phyloP scores from a whole-genome alignment of 805 yeast genomes.

The Yamadazyma nakazawae region DNA sequence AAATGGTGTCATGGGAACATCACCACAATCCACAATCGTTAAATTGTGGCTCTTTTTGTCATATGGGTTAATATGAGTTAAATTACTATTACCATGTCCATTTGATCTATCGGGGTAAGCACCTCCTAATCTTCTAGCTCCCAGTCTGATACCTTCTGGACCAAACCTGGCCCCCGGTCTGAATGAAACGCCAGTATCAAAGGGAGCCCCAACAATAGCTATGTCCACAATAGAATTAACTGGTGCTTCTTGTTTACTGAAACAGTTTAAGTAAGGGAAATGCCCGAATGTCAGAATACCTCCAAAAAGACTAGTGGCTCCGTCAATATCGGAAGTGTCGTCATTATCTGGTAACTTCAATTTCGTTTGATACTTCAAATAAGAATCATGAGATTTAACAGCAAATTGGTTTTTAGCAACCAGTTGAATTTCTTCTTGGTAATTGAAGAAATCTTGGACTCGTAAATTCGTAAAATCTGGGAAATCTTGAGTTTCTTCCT shows the following conservation, averaged over 20 bases:
- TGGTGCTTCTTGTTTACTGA: conserved; percentile 13
- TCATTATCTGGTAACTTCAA: conserved; percentile 32
- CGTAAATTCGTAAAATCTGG: neutral
- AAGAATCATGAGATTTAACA: conserved; percentile 12
- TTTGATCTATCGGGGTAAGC: conserved; percentile 27
- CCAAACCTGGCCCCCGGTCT: conserved; percentile 61
- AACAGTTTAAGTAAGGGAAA: conserved; percentile 45
- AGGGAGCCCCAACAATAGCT: conserved; percentile 59
- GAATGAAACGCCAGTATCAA: conserved; percentile 54
- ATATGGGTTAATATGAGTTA: conserved; percentile 51
- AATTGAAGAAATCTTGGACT: neutral
- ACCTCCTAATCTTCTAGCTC: conserved; percentile 42
- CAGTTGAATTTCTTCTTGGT: neutral
- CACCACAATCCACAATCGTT: conserved; percentile 61
- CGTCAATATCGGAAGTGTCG: conserved; percentile 28
- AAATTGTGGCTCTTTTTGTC: conserved; percentile 38
- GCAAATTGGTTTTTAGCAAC: conserved; percentile 3
- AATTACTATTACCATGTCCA: conserved; percentile 33
- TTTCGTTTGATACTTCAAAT: conserved; percentile 15
- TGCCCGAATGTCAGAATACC: conserved; percentile 58
- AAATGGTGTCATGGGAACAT: conserved; percentile 65
- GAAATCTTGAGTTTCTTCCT: neutral
- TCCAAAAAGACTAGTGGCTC: conserved; percentile 33
- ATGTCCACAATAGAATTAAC: conserved; percentile 33
- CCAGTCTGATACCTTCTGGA: conserved; percentile 50